Conservation (phyloP, 1,284 basidiomycete genomes). For the Xanthoconium separans region DNA sequence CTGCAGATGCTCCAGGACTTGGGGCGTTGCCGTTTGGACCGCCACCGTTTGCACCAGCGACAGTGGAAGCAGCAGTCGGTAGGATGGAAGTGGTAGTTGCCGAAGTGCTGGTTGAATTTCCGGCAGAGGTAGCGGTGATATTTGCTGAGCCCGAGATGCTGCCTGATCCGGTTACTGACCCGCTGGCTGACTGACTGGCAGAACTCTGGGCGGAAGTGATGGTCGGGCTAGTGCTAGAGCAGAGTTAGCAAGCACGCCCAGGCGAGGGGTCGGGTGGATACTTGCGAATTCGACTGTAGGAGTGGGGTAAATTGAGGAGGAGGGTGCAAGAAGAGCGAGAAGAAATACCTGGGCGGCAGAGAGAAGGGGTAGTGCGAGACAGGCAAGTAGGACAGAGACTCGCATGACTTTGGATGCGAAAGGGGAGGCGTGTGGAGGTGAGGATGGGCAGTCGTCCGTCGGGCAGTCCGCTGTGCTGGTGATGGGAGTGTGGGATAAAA, state of each 20-base stretch:
- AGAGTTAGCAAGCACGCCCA: slow-evolving; percentile 36
- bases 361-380: slow-evolving; percentile 24
- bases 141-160: slow-evolving; percentile 25
- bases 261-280: slow-evolving; percentile 12
- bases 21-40: slow-evolving; percentile 47
- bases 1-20: slow-evolving; percentile 41
- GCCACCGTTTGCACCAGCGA: slow-evolving; percentile 51
- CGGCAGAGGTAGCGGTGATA: slow-evolving; percentile 13
- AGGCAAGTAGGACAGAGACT: slow-evolving; percentile 16
- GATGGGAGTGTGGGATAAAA: slow-evolving; percentile 12
- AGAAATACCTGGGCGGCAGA: slow-evolving; percentile 28
- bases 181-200: slow-evolving; percentile 25
- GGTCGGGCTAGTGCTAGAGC: slow-evolving; percentile 39
- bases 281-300: slow-evolving; percentile 26
- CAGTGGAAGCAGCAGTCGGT: slow-evolving; percentile 55
- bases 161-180: slow-evolving; percentile 20
- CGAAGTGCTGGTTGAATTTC: slow-evolving; percentile 35
- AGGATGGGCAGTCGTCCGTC: background rate
- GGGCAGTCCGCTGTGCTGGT: too few species aligned
- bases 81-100: slow-evolving; percentile 36
- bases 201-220: slow-evolving; percentile 44
- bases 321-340: background rate
- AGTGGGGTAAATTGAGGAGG: slow-evolving; percentile 3
- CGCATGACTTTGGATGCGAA: slow-evolving; percentile 19
- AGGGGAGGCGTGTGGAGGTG: background rate